Conservation (phyloP, 2,329 filamentous ascomycete genomes). For the Atkinsonella hypoxylon region DNA sequence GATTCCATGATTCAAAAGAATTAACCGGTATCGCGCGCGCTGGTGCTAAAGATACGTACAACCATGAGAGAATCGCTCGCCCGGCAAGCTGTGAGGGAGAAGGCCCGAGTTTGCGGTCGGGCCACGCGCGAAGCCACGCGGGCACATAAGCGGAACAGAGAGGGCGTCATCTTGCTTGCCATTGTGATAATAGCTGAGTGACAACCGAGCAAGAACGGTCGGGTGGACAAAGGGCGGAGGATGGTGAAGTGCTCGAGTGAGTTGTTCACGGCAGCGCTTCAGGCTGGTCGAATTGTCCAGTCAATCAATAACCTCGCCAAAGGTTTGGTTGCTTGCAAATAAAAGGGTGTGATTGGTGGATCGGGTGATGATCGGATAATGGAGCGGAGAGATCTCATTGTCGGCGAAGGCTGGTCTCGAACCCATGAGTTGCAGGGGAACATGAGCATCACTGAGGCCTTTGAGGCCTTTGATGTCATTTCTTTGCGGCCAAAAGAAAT, state of each 20-base stretch:
- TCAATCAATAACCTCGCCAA: not conserved
- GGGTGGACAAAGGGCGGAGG: slow-evolving; percentile 6
- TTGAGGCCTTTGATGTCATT: too few relatives aligned
- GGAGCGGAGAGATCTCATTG: not conserved
- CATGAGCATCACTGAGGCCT: too few relatives aligned
- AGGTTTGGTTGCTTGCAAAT: slow-evolving; percentile 12
- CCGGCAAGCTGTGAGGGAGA: slow-evolving; percentile 55
- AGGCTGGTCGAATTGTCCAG: not conserved
- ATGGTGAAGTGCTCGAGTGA: slow-evolving; percentile 10
- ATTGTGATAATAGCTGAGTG: slow-evolving; percentile 33
- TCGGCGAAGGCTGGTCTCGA: too few relatives aligned
- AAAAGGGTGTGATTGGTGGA: slow-evolving; percentile 12
- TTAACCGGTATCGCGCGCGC: not conserved
- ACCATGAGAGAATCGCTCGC: slow-evolving; percentile 62
- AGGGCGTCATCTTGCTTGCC: slow-evolving; percentile 73
- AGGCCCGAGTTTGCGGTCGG: slow-evolving; percentile 56
- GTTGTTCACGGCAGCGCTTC: slow-evolving; percentile 13
- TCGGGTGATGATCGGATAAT: slow-evolving; percentile 11
- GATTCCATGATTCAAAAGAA: not conserved
- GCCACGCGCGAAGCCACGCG: slow-evolving; percentile 52
- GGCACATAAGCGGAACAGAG: slow-evolving; percentile 56
- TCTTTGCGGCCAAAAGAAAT: too few relatives aligned
- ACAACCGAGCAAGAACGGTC: slow-evolving; percentile 9
- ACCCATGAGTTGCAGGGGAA: too few relatives aligned
- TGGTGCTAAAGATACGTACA: slow-evolving; percentile 34